Percentiles rank a stretch among this genome's conserved stretches.
Evolutionary conservation across 768 basidiomycete genomes (phyloP).

Genomic region (Lactarius psammicola): DNA sequence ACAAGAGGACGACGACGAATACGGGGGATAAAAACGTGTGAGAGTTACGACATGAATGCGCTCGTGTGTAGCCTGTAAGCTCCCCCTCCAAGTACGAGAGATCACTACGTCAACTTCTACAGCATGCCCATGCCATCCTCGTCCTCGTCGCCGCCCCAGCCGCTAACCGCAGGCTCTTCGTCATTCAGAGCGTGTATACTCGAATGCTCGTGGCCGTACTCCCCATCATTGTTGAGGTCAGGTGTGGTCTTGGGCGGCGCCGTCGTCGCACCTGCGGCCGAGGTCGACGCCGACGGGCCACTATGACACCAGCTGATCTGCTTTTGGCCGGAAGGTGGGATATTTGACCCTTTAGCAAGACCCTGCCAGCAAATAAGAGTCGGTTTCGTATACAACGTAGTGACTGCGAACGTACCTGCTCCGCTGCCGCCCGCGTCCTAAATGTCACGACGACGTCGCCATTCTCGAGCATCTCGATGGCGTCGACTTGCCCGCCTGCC

Average conservation of each 20-base stretch:
- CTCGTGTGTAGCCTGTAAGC: not conserved
- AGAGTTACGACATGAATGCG: not conserved
- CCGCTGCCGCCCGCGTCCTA: conserved; percentile 68
- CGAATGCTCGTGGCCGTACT: conserved; percentile 34
- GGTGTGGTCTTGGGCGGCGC: conserved; percentile 35
- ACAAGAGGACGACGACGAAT: conserved; percentile 6
- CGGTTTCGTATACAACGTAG: not conserved
- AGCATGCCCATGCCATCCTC: conserved; percentile 77
- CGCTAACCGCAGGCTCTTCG: conserved; percentile 46
- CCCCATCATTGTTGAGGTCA: conserved; percentile 48
- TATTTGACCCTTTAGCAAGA: conserved; percentile 64
- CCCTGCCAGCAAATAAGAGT: conserved; percentile 44
- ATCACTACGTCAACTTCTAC: conserved; percentile 27
- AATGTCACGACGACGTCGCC: conserved; percentile 68
- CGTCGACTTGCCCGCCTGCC: conserved; percentile 70
- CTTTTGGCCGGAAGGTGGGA: conserved; percentile 63
- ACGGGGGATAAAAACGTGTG: not conserved
- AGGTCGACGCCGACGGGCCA: conserved; percentile 31
- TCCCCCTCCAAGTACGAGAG: not conserved
- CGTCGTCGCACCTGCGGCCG: conserved; percentile 30
- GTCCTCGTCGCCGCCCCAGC: conserved; percentile 66
- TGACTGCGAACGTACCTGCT: conserved; percentile 54
- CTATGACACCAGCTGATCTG: conserved; percentile 63
- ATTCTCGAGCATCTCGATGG: conserved; percentile 51
- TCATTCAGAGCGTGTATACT: conserved; percentile 3